A percentile compares a stretch with the other conserved stretches of the same genome.
Conservation (phyloP, 2,329 filamentous ascomycete species). For the Neonectria magnoliae region DNA sequence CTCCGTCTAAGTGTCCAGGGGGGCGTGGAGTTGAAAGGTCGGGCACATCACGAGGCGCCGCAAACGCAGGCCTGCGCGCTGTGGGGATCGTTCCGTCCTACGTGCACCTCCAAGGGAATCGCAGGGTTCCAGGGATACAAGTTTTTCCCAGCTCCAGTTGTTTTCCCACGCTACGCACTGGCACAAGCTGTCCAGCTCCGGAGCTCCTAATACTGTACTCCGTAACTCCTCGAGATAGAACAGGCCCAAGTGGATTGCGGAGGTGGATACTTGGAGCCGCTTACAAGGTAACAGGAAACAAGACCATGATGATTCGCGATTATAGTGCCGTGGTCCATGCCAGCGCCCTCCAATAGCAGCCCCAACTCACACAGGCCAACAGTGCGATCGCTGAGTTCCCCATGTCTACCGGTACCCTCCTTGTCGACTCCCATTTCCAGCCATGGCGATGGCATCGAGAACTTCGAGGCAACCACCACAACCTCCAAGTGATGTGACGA, state of each 20-base stretch:
- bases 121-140: neutral
- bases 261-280: constrained; percentile 31
- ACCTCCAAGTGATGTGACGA: constrained; percentile 23
- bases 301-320: constrained; percentile 33
- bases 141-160: constrained; percentile 21
- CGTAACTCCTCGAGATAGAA: constrained; percentile 3
- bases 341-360: constrained; percentile 26
- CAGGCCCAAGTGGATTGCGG: constrained; percentile 22
- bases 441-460: neutral
- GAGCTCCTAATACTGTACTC: constrained; percentile 1
- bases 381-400: constrained; percentile 30
- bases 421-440: neutral
- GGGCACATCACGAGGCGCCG: constrained; percentile 39
- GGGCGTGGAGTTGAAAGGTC: constrained; percentile 31
- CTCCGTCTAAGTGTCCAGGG: constrained; percentile 11
- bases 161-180: constrained; percentile 8
- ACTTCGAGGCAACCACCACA: constrained; percentile 11
- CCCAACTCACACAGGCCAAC: constrained; percentile 25
- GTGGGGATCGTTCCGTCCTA: constrained; percentile 23
- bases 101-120: constrained; percentile 11
- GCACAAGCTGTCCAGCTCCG: constrained; percentile 5
- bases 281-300: constrained; percentile 9
- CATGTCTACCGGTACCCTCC: constrained; percentile 23
- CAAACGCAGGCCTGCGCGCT: constrained; percentile 39
- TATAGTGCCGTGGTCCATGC: constrained; percentile 29